phyloP scores from a whole-genome alignment of 352 stramenopile genomes.

The Globisporangium uncinulatum region DNA sequence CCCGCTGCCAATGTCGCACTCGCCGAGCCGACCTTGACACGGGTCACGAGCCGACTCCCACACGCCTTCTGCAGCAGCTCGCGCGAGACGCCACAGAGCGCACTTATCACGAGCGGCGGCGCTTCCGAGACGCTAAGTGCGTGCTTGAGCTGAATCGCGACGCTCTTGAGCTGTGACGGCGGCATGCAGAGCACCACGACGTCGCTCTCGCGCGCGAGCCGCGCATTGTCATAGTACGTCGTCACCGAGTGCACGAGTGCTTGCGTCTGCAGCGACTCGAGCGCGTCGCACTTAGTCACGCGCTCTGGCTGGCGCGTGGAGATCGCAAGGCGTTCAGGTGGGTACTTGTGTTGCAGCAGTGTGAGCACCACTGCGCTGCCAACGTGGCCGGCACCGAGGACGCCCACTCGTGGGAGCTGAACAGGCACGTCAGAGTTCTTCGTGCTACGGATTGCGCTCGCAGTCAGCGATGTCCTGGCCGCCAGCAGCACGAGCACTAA shows the following conservation, averaged over 20 bases:
- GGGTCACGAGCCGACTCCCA: slow-evolving; percentile 29
- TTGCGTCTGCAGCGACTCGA: slow-evolving; percentile 18
- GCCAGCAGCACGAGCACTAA: slow-evolving; percentile 9
- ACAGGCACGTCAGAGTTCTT: too few relatives aligned
- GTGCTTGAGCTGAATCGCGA: slow-evolving; percentile 64
- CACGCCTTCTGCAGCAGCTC: slow-evolving; percentile 46
- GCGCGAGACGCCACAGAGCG: slow-evolving; percentile 31
- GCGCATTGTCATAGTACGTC: slow-evolving; percentile 57
- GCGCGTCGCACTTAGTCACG: slow-evolving; percentile 28
- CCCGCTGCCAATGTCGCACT: too few relatives aligned
- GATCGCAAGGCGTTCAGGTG: slow-evolving; percentile 25
- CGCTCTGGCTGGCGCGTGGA: slow-evolving; percentile 59
- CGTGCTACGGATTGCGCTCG: neutral
- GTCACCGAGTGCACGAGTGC: slow-evolving; percentile 29
- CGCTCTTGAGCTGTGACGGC: slow-evolving; percentile 60
- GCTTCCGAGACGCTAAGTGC: slow-evolving; percentile 22
- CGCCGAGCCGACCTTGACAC: slow-evolving; percentile 17
- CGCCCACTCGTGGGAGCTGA: slow-evolving; percentile 27
- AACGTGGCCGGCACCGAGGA: slow-evolving; percentile 50
- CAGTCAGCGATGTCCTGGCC: neutral
- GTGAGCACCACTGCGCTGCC: slow-evolving; percentile 42
- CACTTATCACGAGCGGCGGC: slow-evolving; percentile 35
- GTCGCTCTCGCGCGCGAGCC: slow-evolving; percentile 43
- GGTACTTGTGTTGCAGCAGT: slow-evolving; percentile 38
- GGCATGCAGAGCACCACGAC: slow-evolving; percentile 60